Evolutionary conservation across 2,329 filamentous ascomycete genomes (phyloP).

Genomic region (Diaporthe longicolla): DNA sequence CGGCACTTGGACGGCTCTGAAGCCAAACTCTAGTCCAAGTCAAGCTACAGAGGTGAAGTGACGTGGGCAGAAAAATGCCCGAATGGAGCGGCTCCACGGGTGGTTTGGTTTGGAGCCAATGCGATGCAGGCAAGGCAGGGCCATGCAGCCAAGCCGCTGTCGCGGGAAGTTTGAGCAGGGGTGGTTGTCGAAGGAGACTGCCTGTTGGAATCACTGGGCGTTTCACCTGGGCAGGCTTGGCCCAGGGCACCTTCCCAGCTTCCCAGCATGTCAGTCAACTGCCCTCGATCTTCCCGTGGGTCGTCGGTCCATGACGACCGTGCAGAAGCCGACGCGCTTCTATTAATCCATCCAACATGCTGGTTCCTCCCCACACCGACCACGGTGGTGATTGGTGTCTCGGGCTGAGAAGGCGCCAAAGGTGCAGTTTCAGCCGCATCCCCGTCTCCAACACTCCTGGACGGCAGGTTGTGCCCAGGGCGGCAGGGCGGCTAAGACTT

Average conservation of each 20-base stretch:
- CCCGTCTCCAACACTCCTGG: neutral
- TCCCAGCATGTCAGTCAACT: neutral
- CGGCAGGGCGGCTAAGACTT: neutral
- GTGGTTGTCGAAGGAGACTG: neutral
- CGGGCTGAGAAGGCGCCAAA: slow-evolving; percentile 25
- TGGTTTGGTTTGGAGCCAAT: neutral
- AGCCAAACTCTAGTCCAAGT: slow-evolving; percentile 8
- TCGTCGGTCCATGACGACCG: slow-evolving; percentile 2
- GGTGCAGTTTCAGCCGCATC: slow-evolving; percentile 34
- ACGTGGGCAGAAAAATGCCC: neutral
- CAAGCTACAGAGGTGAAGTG: neutral
- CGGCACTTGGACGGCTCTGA: slow-evolving; percentile 21
- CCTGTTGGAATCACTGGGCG: slow-evolving; percentile 26
- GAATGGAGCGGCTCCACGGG: slow-evolving; percentile 1
- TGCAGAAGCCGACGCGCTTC: neutral
- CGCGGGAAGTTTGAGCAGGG: slow-evolving; percentile 30
- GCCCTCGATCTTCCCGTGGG: neutral
- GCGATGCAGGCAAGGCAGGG: slow-evolving; percentile 3
- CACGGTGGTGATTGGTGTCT: slow-evolving; percentile 16
- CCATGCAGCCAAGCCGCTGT: slow-evolving; percentile 19
- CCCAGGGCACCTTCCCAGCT: slow-evolving; percentile 1
- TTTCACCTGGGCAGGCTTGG: slow-evolving; percentile 26
- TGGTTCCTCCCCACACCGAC: slow-evolving; percentile 10
- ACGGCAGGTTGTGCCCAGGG: slow-evolving; percentile 25
- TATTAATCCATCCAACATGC: neutral